These are phyloP conservation scores for Fusarium devonianum DNA, from an alignment of 2,329 filamentous ascomycete species.

Conservation along the genomic window DNA sequence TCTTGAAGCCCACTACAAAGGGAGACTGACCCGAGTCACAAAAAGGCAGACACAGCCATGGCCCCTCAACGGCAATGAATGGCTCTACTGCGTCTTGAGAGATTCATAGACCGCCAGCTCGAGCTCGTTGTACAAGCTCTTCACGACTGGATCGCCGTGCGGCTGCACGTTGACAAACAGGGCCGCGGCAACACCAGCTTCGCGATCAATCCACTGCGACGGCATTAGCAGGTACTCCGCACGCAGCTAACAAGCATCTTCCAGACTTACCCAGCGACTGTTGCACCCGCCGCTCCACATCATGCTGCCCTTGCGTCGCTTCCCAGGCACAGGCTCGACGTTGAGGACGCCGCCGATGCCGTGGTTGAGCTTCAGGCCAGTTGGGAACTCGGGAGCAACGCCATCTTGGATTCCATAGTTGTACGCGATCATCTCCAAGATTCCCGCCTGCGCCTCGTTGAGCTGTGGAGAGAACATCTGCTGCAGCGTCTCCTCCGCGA, in stretches of 20 bases:
- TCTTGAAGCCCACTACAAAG: too few relatives aligned
- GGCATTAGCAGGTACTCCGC: not conserved
- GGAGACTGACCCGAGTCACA: too few relatives aligned
- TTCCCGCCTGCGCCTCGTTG: conserved; percentile 37
- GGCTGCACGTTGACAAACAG: conserved; percentile 51
- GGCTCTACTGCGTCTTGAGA: too few relatives aligned
- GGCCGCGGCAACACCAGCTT: conserved; percentile 50
- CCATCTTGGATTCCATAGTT: conserved; percentile 33
- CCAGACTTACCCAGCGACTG: conserved; percentile 50
- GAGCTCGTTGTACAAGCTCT: conserved; percentile 49
- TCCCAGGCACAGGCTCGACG: conserved; percentile 48
- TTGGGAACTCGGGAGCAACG: conserved; percentile 49
- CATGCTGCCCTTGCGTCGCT: conserved; percentile 52
- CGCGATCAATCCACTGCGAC: conserved; percentile 47
- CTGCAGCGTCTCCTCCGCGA: conserved; percentile 42
- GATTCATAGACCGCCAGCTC: conserved; percentile 49
- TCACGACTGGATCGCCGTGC: conserved; percentile 47
- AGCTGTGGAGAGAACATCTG: conserved; percentile 54
- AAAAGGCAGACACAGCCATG: too few relatives aligned
- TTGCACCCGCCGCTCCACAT: conserved; percentile 55
- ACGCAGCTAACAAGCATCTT: not conserved
- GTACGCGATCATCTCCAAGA: conserved; percentile 33
- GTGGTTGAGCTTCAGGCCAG: conserved; percentile 45
- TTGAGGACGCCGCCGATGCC: conserved; percentile 52
- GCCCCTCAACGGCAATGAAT: too few relatives aligned